Evolutionary conservation across 1,284 basidiomycete species (phyloP), one percentile per base, ranked within the genome.

Genomic region (Cerrena zonata): DNA sequence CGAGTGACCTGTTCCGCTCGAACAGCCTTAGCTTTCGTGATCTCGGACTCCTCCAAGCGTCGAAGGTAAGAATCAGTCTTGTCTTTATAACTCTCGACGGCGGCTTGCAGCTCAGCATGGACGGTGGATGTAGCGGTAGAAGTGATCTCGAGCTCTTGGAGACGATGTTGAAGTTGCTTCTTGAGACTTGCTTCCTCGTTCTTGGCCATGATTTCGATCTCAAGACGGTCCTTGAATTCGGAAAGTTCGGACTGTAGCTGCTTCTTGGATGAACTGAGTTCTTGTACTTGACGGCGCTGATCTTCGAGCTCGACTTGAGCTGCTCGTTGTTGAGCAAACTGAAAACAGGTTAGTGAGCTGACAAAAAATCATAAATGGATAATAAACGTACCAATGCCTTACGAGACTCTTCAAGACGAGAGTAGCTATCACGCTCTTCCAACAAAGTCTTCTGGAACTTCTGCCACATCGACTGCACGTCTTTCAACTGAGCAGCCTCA

Each of bases 261-360:
- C 56, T 80, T 80, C 70, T 79, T 84, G 11, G 74, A 60, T 30
- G 78, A 71, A 23, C 70, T 65, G 10, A 81, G 65, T 52, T 87
- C 85, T 40, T 80, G 76, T 42, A 82, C 68, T 61, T 85, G 83
- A 47, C 72, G 73, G 24, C 79, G 77, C 47, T 80, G 76, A 3
- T 76, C 72, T 52, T 89, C 85, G 10, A 86, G 64, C 56, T 89
- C 86, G 5, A 72, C 71, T 53, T 84, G 80, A 24, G 77, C 68
- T 5, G 77, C 76, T n/a, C 80, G 76, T 61, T 88, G 84, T 61
- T 86, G 84, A 15, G 82, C 75, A 36, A 84, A 64, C 84, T 88
- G 57, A 38, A 52, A 45, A 45, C 38, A 50, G 5, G 48, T 19
- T 48, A 25, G 42, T 30, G 21, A 15, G 23, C 53, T 37, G 2